Percentiles rank a stretch among this genome's conserved stretches.
Evolutionary conservation across 23 red algal genomes (phyloP).

Genomic region (Gracilariopsis chorda): DNA sequence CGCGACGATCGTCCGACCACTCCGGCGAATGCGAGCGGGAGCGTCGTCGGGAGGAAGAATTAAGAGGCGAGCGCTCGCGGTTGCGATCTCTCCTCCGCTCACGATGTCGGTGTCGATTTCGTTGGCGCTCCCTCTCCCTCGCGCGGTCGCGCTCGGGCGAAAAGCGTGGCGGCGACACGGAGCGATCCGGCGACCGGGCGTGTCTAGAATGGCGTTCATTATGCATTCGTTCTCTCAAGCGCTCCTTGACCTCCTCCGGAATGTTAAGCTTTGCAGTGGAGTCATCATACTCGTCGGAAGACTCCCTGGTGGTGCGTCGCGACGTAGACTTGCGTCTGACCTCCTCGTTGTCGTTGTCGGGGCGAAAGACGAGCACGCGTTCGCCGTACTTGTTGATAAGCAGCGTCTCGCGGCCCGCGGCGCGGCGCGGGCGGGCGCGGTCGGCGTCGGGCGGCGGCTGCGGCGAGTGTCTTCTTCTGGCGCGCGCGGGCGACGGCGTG

Average conservation of each 20-base stretch:
- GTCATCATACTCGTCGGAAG: slow-evolving; percentile 9
- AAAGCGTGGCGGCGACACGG: not conserved
- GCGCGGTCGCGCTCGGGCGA: slow-evolving; percentile 1
- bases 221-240: slow-evolving; percentile 27
- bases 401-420: not conserved
- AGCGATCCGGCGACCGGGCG: not conserved
- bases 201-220: slow-evolving; percentile 18
- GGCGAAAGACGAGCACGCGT: not conserved
- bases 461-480: not conserved
- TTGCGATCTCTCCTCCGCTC: not conserved
- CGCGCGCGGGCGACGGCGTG: not conserved
- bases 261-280: slow-evolving; percentile 5
- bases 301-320: not conserved
- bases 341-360: slow-evolving; percentile 5
- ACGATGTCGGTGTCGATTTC: not conserved
- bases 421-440: not conserved
- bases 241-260: slow-evolving; percentile 39
- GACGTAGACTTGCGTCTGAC: not conserved
- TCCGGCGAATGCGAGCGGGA: slow-evolving; percentile 10
- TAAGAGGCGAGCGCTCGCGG: slow-evolving; percentile 7
- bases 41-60: not conserved
- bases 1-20: slow-evolving; percentile 12
- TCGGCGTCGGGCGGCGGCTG: slow-evolving; percentile 2
- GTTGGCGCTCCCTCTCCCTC: not conserved
- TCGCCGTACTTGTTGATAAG: slow-evolving; percentile 26